phyloP scores from a whole-genome alignment of 148 eudicot species.

The Rhododendron molle region DNA sequence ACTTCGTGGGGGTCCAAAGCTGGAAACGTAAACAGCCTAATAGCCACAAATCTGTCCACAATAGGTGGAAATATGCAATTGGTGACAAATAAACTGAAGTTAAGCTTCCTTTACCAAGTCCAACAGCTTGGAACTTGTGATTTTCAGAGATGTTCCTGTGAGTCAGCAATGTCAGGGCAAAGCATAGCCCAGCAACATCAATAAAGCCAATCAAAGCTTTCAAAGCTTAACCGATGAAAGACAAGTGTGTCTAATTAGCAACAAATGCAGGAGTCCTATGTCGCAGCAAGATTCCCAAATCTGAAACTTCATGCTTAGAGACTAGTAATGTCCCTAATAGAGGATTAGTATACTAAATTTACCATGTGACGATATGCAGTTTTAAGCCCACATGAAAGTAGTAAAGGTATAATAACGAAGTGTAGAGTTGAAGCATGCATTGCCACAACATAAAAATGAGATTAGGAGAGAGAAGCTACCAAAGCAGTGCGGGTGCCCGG shows the following conservation, averaged over 20 bases:
- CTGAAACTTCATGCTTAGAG: neutral
- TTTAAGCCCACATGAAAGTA: neutral
- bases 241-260: neutral
- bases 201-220: no score
- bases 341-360: neutral
- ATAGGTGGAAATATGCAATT: no score
- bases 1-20: no score
- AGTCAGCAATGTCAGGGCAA: no score
- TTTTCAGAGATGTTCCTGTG: no score
- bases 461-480: constrained; percentile 36
- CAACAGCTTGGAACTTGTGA: no score
- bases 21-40: no score
- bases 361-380: neutral
- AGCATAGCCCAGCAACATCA: no score
- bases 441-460: neutral
- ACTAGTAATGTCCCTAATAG: neutral
- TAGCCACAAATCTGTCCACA: no score
- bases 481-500: constrained; percentile 60
- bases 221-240: no score
- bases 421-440: neutral
- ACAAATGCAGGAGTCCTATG: neutral
- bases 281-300: neutral
- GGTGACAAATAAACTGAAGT: no score
- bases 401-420: neutral
- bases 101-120: no score